Conservation (phyloP, 345 rosid species). For the Syzygium aromaticum region DNA sequence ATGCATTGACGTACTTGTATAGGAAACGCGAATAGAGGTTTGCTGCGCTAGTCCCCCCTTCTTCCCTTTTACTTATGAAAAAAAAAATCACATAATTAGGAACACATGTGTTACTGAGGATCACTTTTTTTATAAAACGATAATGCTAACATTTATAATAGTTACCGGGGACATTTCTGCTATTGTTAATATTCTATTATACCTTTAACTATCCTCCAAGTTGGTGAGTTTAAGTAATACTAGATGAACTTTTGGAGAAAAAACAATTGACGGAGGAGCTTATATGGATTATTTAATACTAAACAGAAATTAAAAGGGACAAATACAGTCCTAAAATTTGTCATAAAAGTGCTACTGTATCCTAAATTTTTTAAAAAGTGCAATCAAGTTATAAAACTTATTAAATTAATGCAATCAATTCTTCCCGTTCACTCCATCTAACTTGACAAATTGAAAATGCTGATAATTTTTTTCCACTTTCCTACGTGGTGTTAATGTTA, state of each 20-base stretch:
- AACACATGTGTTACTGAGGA: background rate
- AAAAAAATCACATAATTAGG: background rate
- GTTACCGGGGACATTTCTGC: background rate
- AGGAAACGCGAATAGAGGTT: background rate
- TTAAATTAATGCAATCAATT: background rate
- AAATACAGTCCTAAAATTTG: background rate
- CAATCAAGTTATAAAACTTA: background rate
- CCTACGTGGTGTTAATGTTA: background rate
- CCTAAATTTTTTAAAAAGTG: background rate
- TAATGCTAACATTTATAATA: background rate
- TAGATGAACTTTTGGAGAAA: background rate
- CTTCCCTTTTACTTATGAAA: background rate
- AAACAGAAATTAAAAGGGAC: background rate
- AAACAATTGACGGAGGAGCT: background rate
- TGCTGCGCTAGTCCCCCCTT: background rate
- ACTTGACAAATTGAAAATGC: background rate
- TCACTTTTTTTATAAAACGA: background rate
- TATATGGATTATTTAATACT: background rate
- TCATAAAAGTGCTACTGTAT: background rate
- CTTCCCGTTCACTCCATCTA: accelerated
- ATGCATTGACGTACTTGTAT: background rate
- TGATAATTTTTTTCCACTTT: accelerated
- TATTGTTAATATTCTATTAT: background rate
- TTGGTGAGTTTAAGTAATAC: background rate
- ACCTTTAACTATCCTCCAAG: background rate